phyloP scores from a whole-genome alignment of 148 eudicot species.

The Rhododendron henanense region DNA sequence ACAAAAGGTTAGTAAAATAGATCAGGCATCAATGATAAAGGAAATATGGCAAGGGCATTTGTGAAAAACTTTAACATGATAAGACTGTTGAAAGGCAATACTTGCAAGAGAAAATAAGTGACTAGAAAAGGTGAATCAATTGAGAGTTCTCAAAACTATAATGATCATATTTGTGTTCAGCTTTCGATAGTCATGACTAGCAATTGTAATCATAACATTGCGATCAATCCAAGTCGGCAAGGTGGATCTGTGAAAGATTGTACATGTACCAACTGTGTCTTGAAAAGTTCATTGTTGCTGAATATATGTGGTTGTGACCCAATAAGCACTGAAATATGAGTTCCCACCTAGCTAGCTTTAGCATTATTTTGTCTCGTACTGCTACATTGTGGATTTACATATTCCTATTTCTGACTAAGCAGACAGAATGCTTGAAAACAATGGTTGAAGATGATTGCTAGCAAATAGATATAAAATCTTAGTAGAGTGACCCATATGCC shows the following conservation, averaged over 20 bases:
- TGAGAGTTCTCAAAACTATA: neutral
- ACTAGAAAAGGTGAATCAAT: neutral
- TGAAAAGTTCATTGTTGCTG: neutral
- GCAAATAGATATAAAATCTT: neutral
- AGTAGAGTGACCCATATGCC: neutral
- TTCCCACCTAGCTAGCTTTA: neutral
- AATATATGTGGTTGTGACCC: neutral
- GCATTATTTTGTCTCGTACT: neutral
- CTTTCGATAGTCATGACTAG: neutral
- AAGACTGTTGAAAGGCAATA: neutral
- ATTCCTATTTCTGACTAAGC: neutral
- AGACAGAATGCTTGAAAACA: neutral
- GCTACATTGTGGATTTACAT: neutral
- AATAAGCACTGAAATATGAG: neutral
- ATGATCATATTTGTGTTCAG: neutral
- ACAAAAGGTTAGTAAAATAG: neutral
- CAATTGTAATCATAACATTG: neutral
- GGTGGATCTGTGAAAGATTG: neutral
- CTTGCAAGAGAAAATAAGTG: neutral
- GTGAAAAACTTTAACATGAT: neutral
- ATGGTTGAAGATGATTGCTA: neutral
- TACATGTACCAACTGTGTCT: neutral
- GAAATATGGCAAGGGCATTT: neutral
- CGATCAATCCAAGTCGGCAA: neutral
- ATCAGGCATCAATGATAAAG: neutral